A percentile compares a stretch with the other conserved stretches of the same genome.
Evolutionary conservation across 495 filamentous ascomycete species (phyloP).

Genomic region (Diplogelasinospora grovesii): DNA sequence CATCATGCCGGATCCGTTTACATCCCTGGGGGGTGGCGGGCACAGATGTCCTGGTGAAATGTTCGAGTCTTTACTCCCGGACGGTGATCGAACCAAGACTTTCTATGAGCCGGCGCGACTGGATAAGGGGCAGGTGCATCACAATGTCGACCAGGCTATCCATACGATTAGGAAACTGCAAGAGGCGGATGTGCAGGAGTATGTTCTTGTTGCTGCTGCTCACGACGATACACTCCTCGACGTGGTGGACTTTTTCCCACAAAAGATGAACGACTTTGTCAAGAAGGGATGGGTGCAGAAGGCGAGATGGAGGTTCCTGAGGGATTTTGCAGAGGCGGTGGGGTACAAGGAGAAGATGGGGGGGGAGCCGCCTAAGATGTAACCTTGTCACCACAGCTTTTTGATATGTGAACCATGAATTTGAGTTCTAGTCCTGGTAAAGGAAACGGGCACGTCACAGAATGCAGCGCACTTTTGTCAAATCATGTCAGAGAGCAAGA

Average conservation of each 20-base stretch:
- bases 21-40: conserved; percentile 4
- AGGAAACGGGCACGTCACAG: too few relatives aligned
- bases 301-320: conserved; percentile 48
- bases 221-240: conserved; percentile 45
- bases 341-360: conserved; percentile 10
- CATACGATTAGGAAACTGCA: conserved; percentile 39
- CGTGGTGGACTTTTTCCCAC: conserved; percentile 46
- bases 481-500: too few relatives aligned
- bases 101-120: conserved; percentile 30
- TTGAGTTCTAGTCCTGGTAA: too few relatives aligned
- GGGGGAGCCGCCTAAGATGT: too few relatives aligned
- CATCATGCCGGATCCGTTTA: conserved; percentile 36
- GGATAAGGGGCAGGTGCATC: conserved; percentile 8
- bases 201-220: conserved; percentile 46
- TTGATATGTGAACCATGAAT: too few relatives aligned
- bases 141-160: conserved; percentile 19
- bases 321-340: conserved; percentile 43
- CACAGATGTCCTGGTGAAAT: conserved; percentile 31
- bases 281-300: conserved; percentile 45
- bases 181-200: conserved; percentile 43
- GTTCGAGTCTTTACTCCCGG: conserved; percentile 31
- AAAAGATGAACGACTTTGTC: conserved; percentile 43
- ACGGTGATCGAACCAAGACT: conserved; percentile 16
- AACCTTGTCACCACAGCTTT: too few relatives aligned
- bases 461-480: too few relatives aligned